These are phyloP conservation scores for Takakia lepidozioides DNA, from an alignment of 225 moss, liverwort and hornwort genomes.

Conservation along the genomic window DNA sequence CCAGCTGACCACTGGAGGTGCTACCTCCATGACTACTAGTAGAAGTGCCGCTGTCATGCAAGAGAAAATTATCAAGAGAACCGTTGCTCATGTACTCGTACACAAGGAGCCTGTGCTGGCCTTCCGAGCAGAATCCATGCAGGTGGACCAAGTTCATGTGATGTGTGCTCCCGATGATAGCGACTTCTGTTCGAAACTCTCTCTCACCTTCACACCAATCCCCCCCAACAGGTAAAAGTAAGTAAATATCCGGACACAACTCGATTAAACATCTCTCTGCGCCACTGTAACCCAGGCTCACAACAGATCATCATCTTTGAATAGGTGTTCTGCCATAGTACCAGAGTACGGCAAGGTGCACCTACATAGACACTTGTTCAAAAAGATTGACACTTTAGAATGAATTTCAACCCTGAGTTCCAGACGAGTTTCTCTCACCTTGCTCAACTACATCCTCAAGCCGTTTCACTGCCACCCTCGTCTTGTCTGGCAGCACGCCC, in stretches of 20 bases:
- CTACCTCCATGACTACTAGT: slow-evolving; percentile 33
- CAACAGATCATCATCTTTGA: too few species aligned
- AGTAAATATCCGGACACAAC: too few species aligned
- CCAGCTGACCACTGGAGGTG: slow-evolving; percentile 28
- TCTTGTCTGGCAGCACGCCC: slow-evolving; percentile 40
- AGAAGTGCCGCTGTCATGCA: slow-evolving; percentile 19
- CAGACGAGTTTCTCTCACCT: slow-evolving; percentile 27
- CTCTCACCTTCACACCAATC: slow-evolving; percentile 44
- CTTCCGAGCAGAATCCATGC: slow-evolving; percentile 59
- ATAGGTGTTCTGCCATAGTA: too few species aligned
- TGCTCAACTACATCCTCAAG: slow-evolving; percentile 50
- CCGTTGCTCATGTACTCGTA: slow-evolving; percentile 61
- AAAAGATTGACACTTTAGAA: too few species aligned
- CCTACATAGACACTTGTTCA: too few species aligned
- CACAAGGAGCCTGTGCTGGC: slow-evolving; percentile 48
- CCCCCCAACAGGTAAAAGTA: too few species aligned
- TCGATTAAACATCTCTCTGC: too few species aligned
- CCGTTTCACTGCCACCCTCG: slow-evolving; percentile 64
- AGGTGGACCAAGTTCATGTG: slow-evolving; percentile 55
- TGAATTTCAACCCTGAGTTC: too few species aligned
- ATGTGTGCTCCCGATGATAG: slow-evolving; percentile 56
- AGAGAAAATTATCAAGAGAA: slow-evolving; percentile 52
- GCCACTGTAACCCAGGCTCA: too few species aligned
- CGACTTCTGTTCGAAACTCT: slow-evolving; percentile 67
- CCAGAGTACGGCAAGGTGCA: too few species aligned